phyloP scores from a whole-genome alignment of 2,329 filamentous ascomycete genomes.

The Orbilia ellipsospora region DNA sequence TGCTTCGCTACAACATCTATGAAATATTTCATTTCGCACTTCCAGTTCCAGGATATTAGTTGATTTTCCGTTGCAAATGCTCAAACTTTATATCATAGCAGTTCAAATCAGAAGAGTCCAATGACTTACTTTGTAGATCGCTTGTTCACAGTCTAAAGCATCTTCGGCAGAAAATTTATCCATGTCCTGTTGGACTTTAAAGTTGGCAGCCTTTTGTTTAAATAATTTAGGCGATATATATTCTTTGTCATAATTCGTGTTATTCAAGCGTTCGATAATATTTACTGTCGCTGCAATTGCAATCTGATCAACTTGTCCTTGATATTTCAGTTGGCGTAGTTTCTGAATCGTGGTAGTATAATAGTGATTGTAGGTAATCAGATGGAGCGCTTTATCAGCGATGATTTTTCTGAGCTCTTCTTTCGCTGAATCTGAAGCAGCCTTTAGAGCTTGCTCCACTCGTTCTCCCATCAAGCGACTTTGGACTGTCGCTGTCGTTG shows the following conservation, averaged over 20 bases:
- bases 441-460: conserved; percentile 7
- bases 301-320: not conserved
- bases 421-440: not conserved
- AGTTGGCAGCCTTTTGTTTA: not conserved
- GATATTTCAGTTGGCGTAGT: conserved; percentile 12
- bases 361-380: conserved; percentile 26
- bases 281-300: not conserved
- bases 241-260: not conserved
- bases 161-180: conserved; percentile 16
- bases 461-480: conserved; percentile 39
- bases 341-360: conserved; percentile 20
- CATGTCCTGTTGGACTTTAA: conserved; percentile 11
- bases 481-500: conserved; percentile 57
- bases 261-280: not conserved
- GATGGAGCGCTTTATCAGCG: conserved; percentile 2
- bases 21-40: conserved; percentile 29
- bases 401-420: conserved; percentile 17
- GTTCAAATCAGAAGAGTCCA: too few relatives aligned
- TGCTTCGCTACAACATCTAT: conserved; percentile 20
- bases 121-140: conserved; percentile 18
- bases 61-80: not conserved
- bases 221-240: not conserved
- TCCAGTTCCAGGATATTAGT: not conserved
- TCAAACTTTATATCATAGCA: too few relatives aligned
- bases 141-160: conserved; percentile 11